Base-by-base conservation (phyloP, 2,329 filamentous ascomycete species). In the Knoxdaviesia capensis region DNA sequence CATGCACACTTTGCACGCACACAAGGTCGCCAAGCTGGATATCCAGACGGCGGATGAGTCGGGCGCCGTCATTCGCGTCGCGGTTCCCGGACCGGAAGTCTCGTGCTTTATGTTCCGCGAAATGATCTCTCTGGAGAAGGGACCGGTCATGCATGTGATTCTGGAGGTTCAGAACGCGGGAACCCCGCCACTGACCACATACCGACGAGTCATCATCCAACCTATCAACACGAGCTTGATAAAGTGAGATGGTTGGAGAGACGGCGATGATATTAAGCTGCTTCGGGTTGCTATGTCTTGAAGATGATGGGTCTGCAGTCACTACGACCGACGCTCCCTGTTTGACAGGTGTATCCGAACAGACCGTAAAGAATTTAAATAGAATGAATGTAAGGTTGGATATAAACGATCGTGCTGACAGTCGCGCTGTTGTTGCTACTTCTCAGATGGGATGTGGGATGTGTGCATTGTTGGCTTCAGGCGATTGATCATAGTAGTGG, bases 101-200 rank as follows among this genome's bases (percentile, higher is more conserved):
- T 64, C 58, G 35, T 60, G 56, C 7, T 33, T 41, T 10, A 46
- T 63, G 58, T 35, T 61, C 55, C 7, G 59, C 11, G 53, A 51
- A 39, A 49, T 55, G 20, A 52, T 57, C 38, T 53, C 59, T 8
- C 46, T 61, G 31, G 52, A 49, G 4, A 53, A 55, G 41, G 65
- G 66, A 3, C 59, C 67, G 50, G 46, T 59, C 37, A 53, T 68
- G 46, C 66, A 69, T 51, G 46, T 69, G 35, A 62, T 71, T 30
- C 53, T 71, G 1, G 62, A 68, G 47, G 64, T 69, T 5, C 62
- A 53, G 6, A 61, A 67, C 43, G 50, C 54, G 20, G 66, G 65
- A 1, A 53, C 51, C 4, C 62, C 62, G 20, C 51, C 54, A 6
- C 50, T 71, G 48, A 67, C 61, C 33, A 63, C 56, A 40, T 70